These are phyloP conservation scores for Backusella luteola DNA, from an alignment of 192 early-diverging fungal species.

Conservation along the genomic window DNA sequence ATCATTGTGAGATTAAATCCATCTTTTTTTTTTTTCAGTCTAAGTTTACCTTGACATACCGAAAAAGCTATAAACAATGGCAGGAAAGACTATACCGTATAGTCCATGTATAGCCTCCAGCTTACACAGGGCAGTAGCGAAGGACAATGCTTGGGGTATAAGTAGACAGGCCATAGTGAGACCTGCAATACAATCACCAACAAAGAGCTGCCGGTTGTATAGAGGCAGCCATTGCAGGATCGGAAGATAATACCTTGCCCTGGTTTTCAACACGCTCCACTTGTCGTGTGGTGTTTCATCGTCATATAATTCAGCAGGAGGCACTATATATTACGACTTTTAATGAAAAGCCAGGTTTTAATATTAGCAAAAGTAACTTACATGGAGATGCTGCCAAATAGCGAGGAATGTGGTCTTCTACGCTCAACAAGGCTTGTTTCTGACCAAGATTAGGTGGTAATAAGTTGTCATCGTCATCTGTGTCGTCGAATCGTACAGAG, in stretches of 20 bases:
- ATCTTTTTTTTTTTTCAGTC: not conserved
- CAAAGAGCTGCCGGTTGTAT: constrained; percentile 66
- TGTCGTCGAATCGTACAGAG: not conserved
- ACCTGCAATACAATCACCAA: constrained; percentile 79
- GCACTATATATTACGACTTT: not conserved
- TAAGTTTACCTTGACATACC: constrained; percentile 81
- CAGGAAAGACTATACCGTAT: constrained; percentile 81
- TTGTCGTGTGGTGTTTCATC: constrained; percentile 24
- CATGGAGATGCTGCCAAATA: constrained; percentile 26
- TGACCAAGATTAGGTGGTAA: not conserved
- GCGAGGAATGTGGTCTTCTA: constrained; percentile 17
- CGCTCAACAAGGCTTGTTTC: not conserved
- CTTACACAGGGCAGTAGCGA: constrained; percentile 82
- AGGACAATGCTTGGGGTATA: constrained; percentile 78
- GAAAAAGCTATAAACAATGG: constrained; percentile 82
- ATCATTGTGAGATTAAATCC: no score
- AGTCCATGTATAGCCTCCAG: constrained; percentile 85
- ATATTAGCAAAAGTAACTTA: not conserved
- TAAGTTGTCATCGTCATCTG: constrained; percentile 21
- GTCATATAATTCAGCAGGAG: not conserved
- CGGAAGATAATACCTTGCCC: constrained; percentile 91
- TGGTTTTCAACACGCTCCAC: constrained; percentile 47
- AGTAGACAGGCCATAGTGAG: constrained; percentile 74
- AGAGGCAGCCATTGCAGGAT: constrained; percentile 88
- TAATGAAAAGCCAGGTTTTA: not conserved